A percentile compares a stretch with the other conserved stretches of the same genome.
These are phyloP conservation scores for Thermomucor indicae-seudaticae DNA, from an alignment of 371 early-diverging fungal species.

Conservation along the genomic window DNA sequence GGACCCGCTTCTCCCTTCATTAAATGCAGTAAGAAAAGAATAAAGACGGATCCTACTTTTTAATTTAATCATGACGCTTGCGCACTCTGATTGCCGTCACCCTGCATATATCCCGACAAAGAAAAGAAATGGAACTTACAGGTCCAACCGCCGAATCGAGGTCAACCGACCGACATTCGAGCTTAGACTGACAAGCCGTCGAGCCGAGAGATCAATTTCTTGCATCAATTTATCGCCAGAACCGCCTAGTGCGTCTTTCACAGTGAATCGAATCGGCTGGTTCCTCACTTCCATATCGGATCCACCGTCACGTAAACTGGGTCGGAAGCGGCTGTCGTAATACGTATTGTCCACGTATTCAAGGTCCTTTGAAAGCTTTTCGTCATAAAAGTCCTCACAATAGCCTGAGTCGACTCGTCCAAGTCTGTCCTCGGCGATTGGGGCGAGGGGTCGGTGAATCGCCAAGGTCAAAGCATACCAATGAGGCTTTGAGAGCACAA, in stretches of 20 bases:
- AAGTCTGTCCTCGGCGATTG: background rate
- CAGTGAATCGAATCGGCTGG: background rate
- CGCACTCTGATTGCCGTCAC: background rate
- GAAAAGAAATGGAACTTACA: too few species aligned
- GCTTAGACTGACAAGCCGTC: conserved; percentile 12
- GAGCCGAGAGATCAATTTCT: conserved; percentile 13
- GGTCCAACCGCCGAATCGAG: conserved; percentile 12
- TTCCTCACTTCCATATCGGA: background rate
- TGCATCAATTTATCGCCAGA: conserved; percentile 11
- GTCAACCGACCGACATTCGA: conserved; percentile 15
- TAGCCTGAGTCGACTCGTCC: conserved; percentile 18
- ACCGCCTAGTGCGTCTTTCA: conserved; percentile 9
- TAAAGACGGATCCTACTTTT: too few species aligned
- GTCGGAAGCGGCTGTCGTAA: conserved; percentile 14
- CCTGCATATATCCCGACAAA: conserved; percentile 1
- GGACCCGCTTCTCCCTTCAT: too few species aligned
- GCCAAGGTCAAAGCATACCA: conserved; percentile 9
- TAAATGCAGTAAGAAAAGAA: too few species aligned
- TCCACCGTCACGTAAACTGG: background rate
- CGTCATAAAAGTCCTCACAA: background rate
- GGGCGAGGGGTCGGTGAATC: conserved; percentile 2
- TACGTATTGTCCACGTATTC: conserved; percentile 37
- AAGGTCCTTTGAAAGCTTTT: conserved; percentile 22
- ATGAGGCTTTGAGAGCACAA: conserved; percentile 3
- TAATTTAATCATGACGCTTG: too few species aligned